Conservation (phyloP, 1,139 yeast genomes). For the Diutina siamensis region DNA sequence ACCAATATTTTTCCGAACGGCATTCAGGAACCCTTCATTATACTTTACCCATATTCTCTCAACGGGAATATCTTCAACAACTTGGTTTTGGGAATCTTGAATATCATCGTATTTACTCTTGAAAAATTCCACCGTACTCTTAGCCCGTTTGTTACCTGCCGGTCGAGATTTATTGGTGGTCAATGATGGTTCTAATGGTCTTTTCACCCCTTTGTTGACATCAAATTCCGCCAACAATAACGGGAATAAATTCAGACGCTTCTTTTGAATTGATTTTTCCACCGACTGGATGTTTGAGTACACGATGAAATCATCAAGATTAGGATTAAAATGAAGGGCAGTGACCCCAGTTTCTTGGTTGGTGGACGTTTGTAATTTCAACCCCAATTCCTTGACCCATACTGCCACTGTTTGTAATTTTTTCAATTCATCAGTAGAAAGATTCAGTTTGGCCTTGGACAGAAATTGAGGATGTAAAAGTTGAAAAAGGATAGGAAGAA, state of each 20-base stretch:
- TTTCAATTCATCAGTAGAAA: slow-evolving; percentile 15
- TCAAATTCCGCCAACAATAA: slow-evolving; percentile 25
- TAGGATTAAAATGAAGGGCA: slow-evolving; percentile 23
- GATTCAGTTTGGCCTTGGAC: slow-evolving; percentile 17
- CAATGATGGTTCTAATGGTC: background rate
- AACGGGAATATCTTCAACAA: background rate
- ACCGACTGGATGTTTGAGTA: no score
- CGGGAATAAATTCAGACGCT: slow-evolving; percentile 27
- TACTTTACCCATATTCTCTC: slow-evolving; percentile 78
- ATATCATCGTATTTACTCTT: slow-evolving; percentile 27
- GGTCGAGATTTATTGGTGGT: slow-evolving; percentile 9
- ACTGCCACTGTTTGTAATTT: slow-evolving; percentile 20
- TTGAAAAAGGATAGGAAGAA: slow-evolving; percentile 7
- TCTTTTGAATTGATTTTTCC: slow-evolving; percentile 18
- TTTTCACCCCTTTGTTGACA: slow-evolving; percentile 12
- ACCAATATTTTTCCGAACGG: slow-evolving; percentile 74
- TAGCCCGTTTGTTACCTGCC: slow-evolving; percentile 11
- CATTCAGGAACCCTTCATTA: slow-evolving; percentile 90
- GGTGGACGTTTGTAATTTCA: slow-evolving; percentile 22
- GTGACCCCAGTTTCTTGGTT: slow-evolving; percentile 23
- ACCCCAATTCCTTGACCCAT: slow-evolving; percentile 17
- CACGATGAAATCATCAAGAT: slow-evolving; percentile 16
- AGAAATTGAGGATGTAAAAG: slow-evolving; percentile 7
- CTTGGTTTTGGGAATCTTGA: slow-evolving; percentile 9
- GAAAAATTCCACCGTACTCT: slow-evolving; percentile 26